A percentile compares a stretch with the other conserved stretches of the same genome.
Evolutionary conservation across 257 asterid genomes (phyloP).

Genomic region (Solanum chmielewskii): DNA sequence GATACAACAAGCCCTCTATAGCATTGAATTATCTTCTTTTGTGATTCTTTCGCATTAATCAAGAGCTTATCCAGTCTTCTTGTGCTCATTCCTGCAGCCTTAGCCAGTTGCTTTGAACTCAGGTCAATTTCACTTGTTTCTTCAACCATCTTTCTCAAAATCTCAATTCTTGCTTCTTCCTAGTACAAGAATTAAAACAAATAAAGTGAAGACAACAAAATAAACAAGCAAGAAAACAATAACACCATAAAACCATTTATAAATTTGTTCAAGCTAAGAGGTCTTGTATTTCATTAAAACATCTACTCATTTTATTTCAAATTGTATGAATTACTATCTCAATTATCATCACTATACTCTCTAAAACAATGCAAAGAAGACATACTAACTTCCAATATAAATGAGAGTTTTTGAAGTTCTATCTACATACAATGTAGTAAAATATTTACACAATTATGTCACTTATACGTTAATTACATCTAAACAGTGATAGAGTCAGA

Average conservation of each 20-base stretch:
- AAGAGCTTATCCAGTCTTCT: conserved; percentile 31
- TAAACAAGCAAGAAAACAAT: background rate
- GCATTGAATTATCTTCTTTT: conserved; percentile 33
- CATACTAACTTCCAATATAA: background rate
- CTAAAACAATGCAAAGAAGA: background rate
- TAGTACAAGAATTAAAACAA: background rate
- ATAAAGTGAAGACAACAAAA: background rate
- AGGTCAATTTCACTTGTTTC: conserved; percentile 13
- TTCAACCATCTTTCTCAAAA: conserved; percentile 14
- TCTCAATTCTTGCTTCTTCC: conserved; percentile 52
- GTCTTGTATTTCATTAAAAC: background rate
- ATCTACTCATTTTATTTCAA: background rate
- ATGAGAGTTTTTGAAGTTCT: background rate
- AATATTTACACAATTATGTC: background rate
- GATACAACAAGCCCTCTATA: conserved; percentile 51
- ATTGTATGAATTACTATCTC: background rate
- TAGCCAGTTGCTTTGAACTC: conserved; percentile 36
- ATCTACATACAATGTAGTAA: background rate
- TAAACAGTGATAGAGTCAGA: background rate
- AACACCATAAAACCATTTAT: background rate
- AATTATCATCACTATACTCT: background rate
- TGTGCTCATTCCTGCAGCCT: conserved; percentile 42
- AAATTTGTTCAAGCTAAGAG: background rate
- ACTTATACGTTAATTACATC: background rate
- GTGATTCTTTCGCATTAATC: conserved; percentile 47